Base-by-base conservation (phyloP, 208 protist genomes). In the Leptomonas seymouri region DNA sequence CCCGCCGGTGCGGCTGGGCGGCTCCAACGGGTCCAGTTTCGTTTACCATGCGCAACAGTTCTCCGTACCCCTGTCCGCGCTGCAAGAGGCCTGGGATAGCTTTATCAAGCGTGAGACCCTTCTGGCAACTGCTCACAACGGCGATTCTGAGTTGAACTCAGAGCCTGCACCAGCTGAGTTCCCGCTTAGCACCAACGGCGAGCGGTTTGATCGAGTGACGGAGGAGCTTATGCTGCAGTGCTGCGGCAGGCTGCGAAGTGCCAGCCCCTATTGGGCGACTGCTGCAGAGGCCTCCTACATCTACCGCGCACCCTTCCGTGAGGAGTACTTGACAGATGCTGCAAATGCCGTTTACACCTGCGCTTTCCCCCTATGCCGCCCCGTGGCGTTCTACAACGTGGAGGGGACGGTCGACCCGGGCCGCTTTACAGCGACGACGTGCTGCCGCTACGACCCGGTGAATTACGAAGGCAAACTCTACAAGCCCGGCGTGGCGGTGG, bases 121-220 rank as follows among this genome's bases (percentile, higher is more conserved):
- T 16, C 44, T n/a, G 3, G 44, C 44, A 4, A 16, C 2, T 48
- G 3, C 44, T 48, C 44, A 15, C 20, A 3, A 15, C 18, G 6
- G 11, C 3, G 44, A 48, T 5, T 21, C 44, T 4, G 7, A 5
- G 2, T 15, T 16, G 3, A 21, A 15, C 21, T 44, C 16, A 41
- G 34, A 28, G 42, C n/a, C 31, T 41, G 25, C 49, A 5, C 12
- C 28, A 3, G 34, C 49, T 7, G 25, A 4, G 54, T 54, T 48
- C 0, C 84, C 82, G 7, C 62, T 84, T 14, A 89, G 78, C 65
- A 92, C 86, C 8, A 94, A 91, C 51, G 89, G 89, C 16, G 86
- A 94, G 44, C 72, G 66, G 0, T 87, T 94, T 51, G 74, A 80
- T 20, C 59, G 21, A 0, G 59, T 56, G 0, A 78, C 74, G n/a